Conservation (phyloP, 2,329 filamentous ascomycete genomes). For the Knufia fluminis region DNA sequence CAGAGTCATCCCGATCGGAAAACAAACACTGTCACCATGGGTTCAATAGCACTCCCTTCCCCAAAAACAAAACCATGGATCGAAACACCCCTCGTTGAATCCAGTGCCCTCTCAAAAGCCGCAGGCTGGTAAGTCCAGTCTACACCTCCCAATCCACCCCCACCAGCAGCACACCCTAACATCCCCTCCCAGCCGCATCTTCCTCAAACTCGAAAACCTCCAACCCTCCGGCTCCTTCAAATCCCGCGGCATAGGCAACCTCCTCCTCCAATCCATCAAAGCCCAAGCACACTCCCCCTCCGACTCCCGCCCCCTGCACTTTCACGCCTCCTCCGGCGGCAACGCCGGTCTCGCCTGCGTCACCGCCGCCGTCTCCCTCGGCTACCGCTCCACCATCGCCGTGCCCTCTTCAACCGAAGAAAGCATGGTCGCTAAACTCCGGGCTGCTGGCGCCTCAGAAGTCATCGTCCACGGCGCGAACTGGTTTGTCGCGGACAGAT, state of each 20-base stretch:
- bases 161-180: not conserved
- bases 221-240: constrained; percentile 83
- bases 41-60: constrained; percentile 3
- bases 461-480: constrained; percentile 59
- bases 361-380: constrained; percentile 56
- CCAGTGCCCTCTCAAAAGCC: constrained; percentile 27
- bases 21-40: constrained; percentile 1
- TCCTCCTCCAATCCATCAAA: constrained; percentile 38
- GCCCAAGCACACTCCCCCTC: constrained; percentile 30
- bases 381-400: constrained; percentile 62
- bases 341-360: constrained; percentile 78
- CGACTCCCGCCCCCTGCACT: constrained; percentile 47
- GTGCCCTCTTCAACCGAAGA: constrained; percentile 57
- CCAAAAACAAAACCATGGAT: constrained; percentile 27
- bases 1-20: not conserved
- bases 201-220: constrained; percentile 74
- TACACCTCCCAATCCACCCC: not conserved
- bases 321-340: constrained; percentile 71
- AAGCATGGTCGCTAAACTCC: constrained; percentile 62
- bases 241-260: constrained; percentile 38
- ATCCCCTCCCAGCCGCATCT: constrained; percentile 41
- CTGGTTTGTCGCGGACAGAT: constrained; percentile 60
- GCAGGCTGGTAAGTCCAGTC: constrained; percentile 31
- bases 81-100: constrained; percentile 32
- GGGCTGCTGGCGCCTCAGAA: constrained; percentile 52